Percentiles rank a stretch among this genome's conserved stretches.
Evolutionary conservation across 2,329 filamentous ascomycete species (phyloP).

Genomic region (Rhinocladiella similis): DNA sequence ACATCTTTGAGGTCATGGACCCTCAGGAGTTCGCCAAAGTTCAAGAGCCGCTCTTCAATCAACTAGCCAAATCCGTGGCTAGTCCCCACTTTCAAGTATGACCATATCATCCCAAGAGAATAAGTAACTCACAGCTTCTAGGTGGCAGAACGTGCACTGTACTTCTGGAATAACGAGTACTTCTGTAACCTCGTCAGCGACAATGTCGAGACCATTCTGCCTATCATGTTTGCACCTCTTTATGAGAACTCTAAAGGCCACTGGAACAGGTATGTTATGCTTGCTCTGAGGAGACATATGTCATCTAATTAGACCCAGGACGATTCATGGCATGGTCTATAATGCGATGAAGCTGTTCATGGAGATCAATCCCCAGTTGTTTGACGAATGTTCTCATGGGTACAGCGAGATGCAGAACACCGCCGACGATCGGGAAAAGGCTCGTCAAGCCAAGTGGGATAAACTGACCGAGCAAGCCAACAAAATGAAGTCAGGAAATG

Average conservation of each 20-base stretch:
- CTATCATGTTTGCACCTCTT: conserved; percentile 97
- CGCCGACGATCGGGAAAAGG: conserved; percentile 77
- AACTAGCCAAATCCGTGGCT: conserved; percentile 94
- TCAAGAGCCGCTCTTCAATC: conserved; percentile 94
- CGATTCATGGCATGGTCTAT: conserved; percentile 99
- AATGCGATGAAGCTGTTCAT: conserved; percentile 99
- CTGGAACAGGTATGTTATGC: conserved; percentile 78
- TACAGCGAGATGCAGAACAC: conserved; percentile 96
- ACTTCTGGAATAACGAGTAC: conserved; percentile 99
- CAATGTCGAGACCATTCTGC: conserved; percentile 96
- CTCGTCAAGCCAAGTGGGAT: conserved; percentile 86
- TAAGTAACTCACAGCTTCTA: conserved; percentile 32
- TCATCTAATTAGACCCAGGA: conserved; percentile 59
- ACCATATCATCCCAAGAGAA: conserved; percentile 1
- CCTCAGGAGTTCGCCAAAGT: conserved; percentile 98
- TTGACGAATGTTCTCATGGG: conserved; percentile 97
- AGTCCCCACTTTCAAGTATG: conserved; percentile 91
- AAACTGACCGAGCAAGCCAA: conserved; percentile 78
- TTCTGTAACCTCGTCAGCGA: conserved; percentile 99
- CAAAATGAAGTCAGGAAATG: conserved; percentile 57
- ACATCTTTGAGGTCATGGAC: conserved; percentile 99
- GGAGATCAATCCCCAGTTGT: conserved; percentile 98
- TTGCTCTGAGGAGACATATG: conserved; percentile 5
- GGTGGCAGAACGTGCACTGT: conserved; percentile 93
- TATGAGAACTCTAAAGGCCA: conserved; percentile 99